Percentiles rank a stretch among this genome's conserved stretches.
These are phyloP conservation scores for Termitomyces sp. DNA, from an alignment of 768 basidiomycete species.

Conservation along the genomic window DNA sequence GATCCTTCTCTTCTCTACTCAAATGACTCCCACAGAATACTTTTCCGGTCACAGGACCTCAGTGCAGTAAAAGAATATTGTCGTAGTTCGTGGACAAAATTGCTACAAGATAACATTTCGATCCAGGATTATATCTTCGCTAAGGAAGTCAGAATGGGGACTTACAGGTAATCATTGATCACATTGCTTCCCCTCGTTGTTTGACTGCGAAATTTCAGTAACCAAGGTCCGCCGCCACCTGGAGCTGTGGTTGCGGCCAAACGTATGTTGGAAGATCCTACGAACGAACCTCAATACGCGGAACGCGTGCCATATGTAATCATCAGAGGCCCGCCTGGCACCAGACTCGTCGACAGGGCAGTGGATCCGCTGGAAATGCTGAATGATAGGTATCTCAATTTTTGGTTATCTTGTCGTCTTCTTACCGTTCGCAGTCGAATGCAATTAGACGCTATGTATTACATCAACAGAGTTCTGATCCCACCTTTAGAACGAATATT, in stretches of 20 bases:
- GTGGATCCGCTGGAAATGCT: slow-evolving; percentile 69
- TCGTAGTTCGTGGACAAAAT: slow-evolving; percentile 74
- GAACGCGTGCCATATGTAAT: slow-evolving; percentile 94
- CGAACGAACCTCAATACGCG: slow-evolving; percentile 85
- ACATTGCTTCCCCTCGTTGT: background rate
- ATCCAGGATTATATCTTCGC: slow-evolving; percentile 95
- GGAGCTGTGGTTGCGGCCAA: slow-evolving; percentile 84
- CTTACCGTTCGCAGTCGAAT: slow-evolving; percentile 39
- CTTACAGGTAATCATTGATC: slow-evolving; percentile 63
- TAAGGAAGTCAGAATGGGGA: slow-evolving; percentile 90
- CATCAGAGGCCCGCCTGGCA: slow-evolving; percentile 52
- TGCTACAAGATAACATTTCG: slow-evolving; percentile 75
- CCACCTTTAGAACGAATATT: slow-evolving; percentile 89
- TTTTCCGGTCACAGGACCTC: slow-evolving; percentile 88
- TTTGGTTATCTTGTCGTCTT: background rate
- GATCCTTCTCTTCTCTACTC: background rate
- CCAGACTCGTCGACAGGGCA: slow-evolving; percentile 70
- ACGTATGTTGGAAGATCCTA: slow-evolving; percentile 66
- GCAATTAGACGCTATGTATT: slow-evolving; percentile 83
- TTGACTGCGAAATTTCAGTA: slow-evolving; percentile 39
- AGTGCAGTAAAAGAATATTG: slow-evolving; percentile 89
- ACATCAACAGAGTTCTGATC: slow-evolving; percentile 82
- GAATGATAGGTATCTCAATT: slow-evolving; percentile 46
- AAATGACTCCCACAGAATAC: slow-evolving; percentile 46
- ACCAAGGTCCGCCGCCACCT: slow-evolving; percentile 83